Conservation (phyloP, 495 filamentous ascomycete species). For the Halenospora varia region DNA sequence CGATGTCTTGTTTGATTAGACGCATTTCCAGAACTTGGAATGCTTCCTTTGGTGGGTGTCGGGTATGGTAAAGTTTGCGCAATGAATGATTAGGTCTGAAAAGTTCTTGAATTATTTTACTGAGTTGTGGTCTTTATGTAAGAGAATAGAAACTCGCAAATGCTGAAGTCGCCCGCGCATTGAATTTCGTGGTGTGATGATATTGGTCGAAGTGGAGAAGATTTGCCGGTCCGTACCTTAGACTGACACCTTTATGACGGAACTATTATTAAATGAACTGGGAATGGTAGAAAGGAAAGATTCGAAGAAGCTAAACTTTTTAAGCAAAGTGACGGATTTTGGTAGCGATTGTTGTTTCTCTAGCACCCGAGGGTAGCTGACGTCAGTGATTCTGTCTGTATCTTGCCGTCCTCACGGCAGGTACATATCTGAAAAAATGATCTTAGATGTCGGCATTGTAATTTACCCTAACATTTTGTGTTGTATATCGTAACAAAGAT, state of each 20-base stretch:
- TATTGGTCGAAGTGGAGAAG: background rate
- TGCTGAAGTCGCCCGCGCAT: background rate
- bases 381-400: no score
- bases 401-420: no score
- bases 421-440: no score
- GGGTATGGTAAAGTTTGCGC: background rate
- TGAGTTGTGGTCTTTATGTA: slow-evolving; percentile 7
- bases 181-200: background rate
- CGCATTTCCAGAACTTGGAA: slow-evolving; percentile 46
- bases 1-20: slow-evolving; percentile 67
- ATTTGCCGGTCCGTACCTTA: background rate
- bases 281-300: no score
- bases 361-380: no score
- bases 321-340: no score
- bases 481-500: no score
- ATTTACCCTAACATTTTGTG: no score
- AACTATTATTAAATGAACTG: background rate
- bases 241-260: background rate
- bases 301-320: no score
- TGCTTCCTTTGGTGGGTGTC: background rate
- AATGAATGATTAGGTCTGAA: background rate
- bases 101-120: slow-evolving; percentile 6
- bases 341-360: background rate
- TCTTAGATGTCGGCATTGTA: no score
- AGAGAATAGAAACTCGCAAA: background rate